phyloP scores from a whole-genome alignment of 129 eudicot genomes.

The Solidago caesia region DNA sequence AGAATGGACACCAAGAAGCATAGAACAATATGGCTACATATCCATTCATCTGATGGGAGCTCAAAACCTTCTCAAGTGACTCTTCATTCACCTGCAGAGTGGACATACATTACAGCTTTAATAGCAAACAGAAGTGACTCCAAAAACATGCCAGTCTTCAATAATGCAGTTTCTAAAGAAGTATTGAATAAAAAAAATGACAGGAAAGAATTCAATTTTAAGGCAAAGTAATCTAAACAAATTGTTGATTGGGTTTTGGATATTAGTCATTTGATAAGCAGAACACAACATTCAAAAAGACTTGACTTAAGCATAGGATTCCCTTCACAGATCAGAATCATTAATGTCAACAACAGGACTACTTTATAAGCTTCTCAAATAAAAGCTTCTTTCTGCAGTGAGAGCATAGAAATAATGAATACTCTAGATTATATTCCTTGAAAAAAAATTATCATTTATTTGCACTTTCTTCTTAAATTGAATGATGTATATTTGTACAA shows the following conservation, averaged over 20 bases:
- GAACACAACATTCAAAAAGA: not conserved
- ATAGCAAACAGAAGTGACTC: not conserved
- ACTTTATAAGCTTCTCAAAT: not conserved
- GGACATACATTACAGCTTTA: constrained; percentile 8
- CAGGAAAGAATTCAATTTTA: too few species aligned
- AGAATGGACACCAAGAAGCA: constrained; percentile 86
- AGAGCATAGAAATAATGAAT: not conserved
- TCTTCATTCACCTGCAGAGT: constrained; percentile 55
- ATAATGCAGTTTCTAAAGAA: too few species aligned
- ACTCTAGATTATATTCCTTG: too few species aligned
- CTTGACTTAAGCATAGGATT: too few species aligned
- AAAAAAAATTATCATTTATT: too few species aligned
- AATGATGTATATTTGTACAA: not conserved
- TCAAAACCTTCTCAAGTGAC: constrained; percentile 52
- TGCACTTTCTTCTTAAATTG: not conserved
- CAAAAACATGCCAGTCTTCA: too few species aligned
- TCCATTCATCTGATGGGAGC: constrained; percentile 36
- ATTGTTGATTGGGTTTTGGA: not conserved
- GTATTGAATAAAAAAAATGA: too few species aligned
- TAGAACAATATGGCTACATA: constrained; percentile 57
- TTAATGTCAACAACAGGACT: not conserved
- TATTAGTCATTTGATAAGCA: not conserved
- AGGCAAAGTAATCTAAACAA: not conserved
- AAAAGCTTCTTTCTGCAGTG: not conserved
- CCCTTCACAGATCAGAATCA: not conserved